Conservation (phyloP, 805 yeast genomes). For the Aciculoconidium aculeatum region DNA sequence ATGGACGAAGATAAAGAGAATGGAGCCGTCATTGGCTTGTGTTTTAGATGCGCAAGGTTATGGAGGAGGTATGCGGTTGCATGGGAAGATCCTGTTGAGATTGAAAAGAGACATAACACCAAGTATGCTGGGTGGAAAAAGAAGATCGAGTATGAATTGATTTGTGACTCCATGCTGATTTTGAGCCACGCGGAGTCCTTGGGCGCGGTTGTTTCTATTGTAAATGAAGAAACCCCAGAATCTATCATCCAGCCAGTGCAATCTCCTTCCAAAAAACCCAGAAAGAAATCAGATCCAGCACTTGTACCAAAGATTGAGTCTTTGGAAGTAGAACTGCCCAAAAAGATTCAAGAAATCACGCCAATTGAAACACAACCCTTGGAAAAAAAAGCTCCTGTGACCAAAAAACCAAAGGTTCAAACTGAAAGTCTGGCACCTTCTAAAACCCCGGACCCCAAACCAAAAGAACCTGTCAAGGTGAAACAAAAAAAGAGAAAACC, state of each 20-base stretch:
- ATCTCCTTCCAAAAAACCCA: slow-evolving; percentile 1
- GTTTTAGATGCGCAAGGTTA: slow-evolving; percentile 79
- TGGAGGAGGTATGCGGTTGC: slow-evolving; percentile 87
- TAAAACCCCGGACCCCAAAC: slow-evolving; percentile 1
- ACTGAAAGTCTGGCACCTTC: slow-evolving; percentile 4
- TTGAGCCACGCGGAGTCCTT: slow-evolving; percentile 40
- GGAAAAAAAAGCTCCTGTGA: too few relatives aligned
- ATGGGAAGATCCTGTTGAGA: slow-evolving; percentile 79
- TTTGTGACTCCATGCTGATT: slow-evolving; percentile 56
- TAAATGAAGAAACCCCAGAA: slow-evolving; percentile 4
- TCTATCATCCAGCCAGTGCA: too few relatives aligned
- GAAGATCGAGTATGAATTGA: slow-evolving; percentile 59
- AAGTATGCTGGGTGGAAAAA: slow-evolving; percentile 51
- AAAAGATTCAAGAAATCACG: too few relatives aligned
- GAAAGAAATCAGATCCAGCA: slow-evolving; percentile 2
- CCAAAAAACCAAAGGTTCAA: not conserved
- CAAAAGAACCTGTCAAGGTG: not conserved
- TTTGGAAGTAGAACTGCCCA: too few relatives aligned
- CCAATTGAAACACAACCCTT: too few relatives aligned
- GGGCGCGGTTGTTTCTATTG: slow-evolving; percentile 18
- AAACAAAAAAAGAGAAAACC: slow-evolving; percentile 3
- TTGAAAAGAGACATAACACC: slow-evolving; percentile 40
- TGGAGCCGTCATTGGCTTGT: slow-evolving; percentile 52
- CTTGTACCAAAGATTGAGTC: too few relatives aligned
- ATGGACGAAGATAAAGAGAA: slow-evolving; percentile 9